Evolutionary conservation across 306 rosid genomes (phyloP), one percentile per base, ranked within the genome.

Genomic region (Bauhinia variegata): DNA sequence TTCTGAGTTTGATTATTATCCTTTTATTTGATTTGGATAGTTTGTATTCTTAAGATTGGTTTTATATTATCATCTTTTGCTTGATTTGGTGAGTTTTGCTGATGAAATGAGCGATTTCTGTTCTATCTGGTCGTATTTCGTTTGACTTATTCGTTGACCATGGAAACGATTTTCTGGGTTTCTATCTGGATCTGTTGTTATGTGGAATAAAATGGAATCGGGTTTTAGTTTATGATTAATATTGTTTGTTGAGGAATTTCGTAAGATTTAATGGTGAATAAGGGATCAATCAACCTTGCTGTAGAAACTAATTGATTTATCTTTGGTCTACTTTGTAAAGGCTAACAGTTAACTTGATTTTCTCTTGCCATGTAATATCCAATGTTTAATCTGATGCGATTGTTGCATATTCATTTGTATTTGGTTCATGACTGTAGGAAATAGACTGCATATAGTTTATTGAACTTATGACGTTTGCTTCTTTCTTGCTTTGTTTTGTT

Each of bases 1-100:
- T 28, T 23, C 28, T 23, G 28, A 23, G 2, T 51, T 70, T 41
- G 33, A 1, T 6, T 16, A 0, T 11, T 16, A 0, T 8, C 4
- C 59, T 23, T 46, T 43, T 71, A 54, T 17, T 74, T 46, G 80
- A 65, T 74, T 59, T 61, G 58, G 51, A 55, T 68, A 16, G 31
- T 63, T 52, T 64, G 13, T 55, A 12, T 47, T 51, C 15, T 59
- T 23, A 23, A 1, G 28, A 23, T 23, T 23, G 28, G 28, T 23
- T 23, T 23, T 23, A 1, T 23, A 23, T 23, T 23, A 23, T 23
- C 28, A n/a, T 23, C 28, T 2, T 23, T 23, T 23, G 1, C 28
- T 23, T 23, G 28, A 23, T 23, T 23, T 23, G 2, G 28, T 39
- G 17, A 11, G 42, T 38, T 10, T 5, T 28, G 15, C 13, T 46